Evolutionary conservation across 1,284 basidiomycete species (phyloP), one percentile per base, ranked within the genome.

Genomic region (Ustilago trichophora): DNA sequence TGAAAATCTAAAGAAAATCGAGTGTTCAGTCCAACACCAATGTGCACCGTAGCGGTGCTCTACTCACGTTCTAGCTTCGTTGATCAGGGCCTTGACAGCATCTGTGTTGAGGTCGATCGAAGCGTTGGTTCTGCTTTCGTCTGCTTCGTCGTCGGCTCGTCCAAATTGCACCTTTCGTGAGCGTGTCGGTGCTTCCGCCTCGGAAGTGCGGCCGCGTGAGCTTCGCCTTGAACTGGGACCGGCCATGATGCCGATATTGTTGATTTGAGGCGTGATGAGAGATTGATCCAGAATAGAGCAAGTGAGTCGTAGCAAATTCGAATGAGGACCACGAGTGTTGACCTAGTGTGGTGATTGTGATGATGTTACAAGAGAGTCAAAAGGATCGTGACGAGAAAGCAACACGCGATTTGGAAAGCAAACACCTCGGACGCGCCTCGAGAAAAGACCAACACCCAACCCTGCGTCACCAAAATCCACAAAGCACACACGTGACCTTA

Each of bases 401-500:
- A n/a, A n/a, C n/a, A n/a, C n/a, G n/a, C n/a, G n/a, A n/a, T n/a
- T n/a, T n/a, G n/a, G n/a, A n/a, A n/a, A n/a, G n/a, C n/a, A n/a
- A n/a, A n/a, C n/a, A n/a, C n/a, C n/a, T n/a, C n/a, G n/a, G 51
- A 60, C 57, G 57, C 57, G 50, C 57, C 36, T 33, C 31, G 13
- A 38, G 27, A 48, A 49, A 53, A 52, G 49, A 53, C 49, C 41
- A 38, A 44, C 52, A 55, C 21, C 10, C 21, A 19, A 32, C 42
- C 31, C 31, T 44, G 43, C 53, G 29, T 47, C 52, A 55, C 44
- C 37, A 18, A 32, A 22, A 4, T 16, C 19, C 34, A 18, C 18
- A 44, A 63, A 52, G 49, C 54, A 64, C 49, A 57, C 49, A 64
- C 60, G 60, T 64, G 60, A 64, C 60, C 25, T 54, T 6, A 19